These are phyloP conservation scores for Mycosphaerella sp. DNA, from an alignment of 2,329 filamentous ascomycete genomes.

Conservation along the genomic window DNA sequence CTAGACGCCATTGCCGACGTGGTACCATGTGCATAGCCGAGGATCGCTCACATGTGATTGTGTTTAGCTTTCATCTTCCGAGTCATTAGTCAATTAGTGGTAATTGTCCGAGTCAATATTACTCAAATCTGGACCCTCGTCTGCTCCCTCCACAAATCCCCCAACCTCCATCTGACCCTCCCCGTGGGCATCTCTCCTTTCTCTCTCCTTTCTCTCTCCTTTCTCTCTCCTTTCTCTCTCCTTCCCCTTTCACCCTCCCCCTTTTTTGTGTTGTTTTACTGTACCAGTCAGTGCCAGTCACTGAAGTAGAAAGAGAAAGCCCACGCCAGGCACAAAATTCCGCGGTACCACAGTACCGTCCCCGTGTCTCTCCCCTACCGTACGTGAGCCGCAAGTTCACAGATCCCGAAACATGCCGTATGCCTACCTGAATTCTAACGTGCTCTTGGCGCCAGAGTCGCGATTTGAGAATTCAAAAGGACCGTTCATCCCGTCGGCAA, in stretches of 20 bases:
- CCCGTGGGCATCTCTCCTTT: neutral
- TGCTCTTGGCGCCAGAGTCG: neutral
- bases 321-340: neutral
- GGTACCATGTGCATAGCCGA: too few species aligned
- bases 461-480: neutral
- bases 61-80: too few species aligned
- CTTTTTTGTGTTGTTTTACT: neutral
- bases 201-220: neutral
- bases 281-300: neutral
- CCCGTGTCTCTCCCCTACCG: too few species aligned
- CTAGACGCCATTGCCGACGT: too few species aligned
- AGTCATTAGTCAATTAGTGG: too few species aligned
- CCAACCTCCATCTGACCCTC: neutral
- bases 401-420: neutral
- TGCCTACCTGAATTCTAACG: too few species aligned
- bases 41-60: too few species aligned
- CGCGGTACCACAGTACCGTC: neutral
- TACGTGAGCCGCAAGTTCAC: neutral
- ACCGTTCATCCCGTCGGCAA: too few species aligned
- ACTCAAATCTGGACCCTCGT: neutral
- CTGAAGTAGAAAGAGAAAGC: neutral
- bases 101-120: too few species aligned
- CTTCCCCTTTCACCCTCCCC: too few species aligned
- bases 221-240: neutral
- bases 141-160: neutral